Evolutionary conservation across 306 rosid genomes (phyloP), one percentile per base, ranked within the genome.

Genomic region (Pyrus communis): DNA sequence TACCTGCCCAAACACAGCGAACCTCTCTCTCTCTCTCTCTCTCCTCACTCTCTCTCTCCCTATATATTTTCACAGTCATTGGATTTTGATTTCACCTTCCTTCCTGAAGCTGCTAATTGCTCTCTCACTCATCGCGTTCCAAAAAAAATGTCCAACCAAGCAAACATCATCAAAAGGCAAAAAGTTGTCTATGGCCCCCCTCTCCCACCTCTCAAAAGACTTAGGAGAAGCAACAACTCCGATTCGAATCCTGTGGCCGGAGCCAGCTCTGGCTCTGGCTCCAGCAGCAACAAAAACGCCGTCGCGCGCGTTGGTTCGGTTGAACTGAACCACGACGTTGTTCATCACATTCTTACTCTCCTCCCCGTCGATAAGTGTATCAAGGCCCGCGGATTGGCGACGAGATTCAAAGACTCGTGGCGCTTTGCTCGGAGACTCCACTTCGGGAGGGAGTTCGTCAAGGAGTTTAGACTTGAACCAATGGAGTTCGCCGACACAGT

Each of bases 351-450:
- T 12, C 31, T 88, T 69, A 17, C 84, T 1, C 68, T 86, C 31
- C 46, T 88, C 15, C 82, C 92, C 0, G 46, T 86, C 31, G 78
- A 30, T 66, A 19, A 69, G 0, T 82, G 84, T 8, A 42, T 70
- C 0, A 25, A 23, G 19, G 18, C 13, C 7, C 54, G 67, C 33
- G 21, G 23, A 2, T 12, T 80, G 0, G 67, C 87, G 0, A 40
- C 9, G 0, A 31, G 61, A 9, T 82, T 71, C 74, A n/a, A 45
- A 4, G 31, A 25, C 4, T n/a, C 87, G 0, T 80, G 85, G 83
- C 28, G 1, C 22, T 22, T 12, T 4, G 66, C 23, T 11, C 83
- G 80, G 1, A 77, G 27, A 1, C 30, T 88, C 13, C 0, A 71
- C 21, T 88, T 85, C 23, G 87, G 59, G 0, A 19, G 43, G 10